These are phyloP conservation scores for Physocladia obscura DNA, from an alignment of 192 early-diverging fungal species.

Conservation along the genomic window DNA sequence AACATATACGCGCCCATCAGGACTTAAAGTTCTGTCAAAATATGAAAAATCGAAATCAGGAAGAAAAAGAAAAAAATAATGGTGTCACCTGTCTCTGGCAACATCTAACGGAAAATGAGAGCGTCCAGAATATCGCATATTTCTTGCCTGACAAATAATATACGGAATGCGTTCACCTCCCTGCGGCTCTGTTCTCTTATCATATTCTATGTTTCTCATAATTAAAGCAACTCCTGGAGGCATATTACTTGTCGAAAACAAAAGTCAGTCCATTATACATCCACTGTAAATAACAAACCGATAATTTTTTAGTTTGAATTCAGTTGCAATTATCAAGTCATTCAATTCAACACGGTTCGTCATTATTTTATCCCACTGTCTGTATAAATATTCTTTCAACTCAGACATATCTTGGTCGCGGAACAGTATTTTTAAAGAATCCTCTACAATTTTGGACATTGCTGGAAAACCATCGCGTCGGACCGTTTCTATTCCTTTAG, in stretches of 20 bases:
- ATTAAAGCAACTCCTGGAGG: constrained; percentile 77
- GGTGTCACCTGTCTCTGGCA: constrained; percentile 30
- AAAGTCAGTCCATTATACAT: background rate
- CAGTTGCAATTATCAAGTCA: constrained; percentile 89
- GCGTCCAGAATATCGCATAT: constrained; percentile 69
- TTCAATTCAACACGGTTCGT: constrained; percentile 61
- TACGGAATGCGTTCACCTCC: constrained; percentile 89
- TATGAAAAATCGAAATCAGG: too few species aligned
- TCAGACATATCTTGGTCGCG: constrained; percentile 74
- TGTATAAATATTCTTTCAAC: constrained; percentile 72
- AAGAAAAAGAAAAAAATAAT: background rate
- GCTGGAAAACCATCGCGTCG: constrained; percentile 82
- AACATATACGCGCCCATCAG: constrained; percentile 84
- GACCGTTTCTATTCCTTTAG: constrained; percentile 95
- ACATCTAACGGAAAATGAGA: constrained; percentile 69
- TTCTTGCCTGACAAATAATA: constrained; percentile 73
- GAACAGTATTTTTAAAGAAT: constrained; percentile 76
- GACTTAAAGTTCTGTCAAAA: constrained; percentile 53
- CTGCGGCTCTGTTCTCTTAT: constrained; percentile 77
- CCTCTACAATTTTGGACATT: constrained; percentile 77
- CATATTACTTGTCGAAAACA: constrained; percentile 38
- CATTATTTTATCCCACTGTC: constrained; percentile 74
- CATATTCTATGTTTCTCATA: constrained; percentile 62
- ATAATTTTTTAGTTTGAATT: constrained; percentile 78
- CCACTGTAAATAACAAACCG: constrained; percentile 25